Evolutionary conservation across 345 rosid species (phyloP).

Genomic region (Citrus reticulata): DNA sequence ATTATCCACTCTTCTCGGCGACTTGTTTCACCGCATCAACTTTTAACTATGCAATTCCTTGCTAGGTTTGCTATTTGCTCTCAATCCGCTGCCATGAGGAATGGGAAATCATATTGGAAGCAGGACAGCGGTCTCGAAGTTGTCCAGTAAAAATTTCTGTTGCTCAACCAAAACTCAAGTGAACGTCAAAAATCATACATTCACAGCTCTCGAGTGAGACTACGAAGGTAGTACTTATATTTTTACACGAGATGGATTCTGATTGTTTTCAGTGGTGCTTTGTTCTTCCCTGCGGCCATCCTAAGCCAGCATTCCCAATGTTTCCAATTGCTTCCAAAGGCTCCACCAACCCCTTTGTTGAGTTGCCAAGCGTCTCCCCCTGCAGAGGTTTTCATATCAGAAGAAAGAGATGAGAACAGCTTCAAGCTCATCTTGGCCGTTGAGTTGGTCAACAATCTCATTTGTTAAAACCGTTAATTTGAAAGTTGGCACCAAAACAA

Average conservation of each 20-base stretch:
- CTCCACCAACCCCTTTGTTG: slow-evolving; percentile 56
- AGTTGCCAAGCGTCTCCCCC: slow-evolving; percentile 77
- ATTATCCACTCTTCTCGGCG: neutral
- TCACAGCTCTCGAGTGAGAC: neutral
- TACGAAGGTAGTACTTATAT: neutral
- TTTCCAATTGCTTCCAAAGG: slow-evolving; percentile 70
- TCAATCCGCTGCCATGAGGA: neutral
- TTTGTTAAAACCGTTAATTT: neutral
- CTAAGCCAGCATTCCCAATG: slow-evolving; percentile 71
- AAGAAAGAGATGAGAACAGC: neutral
- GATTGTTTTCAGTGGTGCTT: slow-evolving; percentile 10
- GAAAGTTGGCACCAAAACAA: neutral
- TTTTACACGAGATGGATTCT: neutral
- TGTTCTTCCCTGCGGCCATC: slow-evolving; percentile 54
- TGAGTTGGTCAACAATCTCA: neutral
- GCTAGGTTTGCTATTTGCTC: neutral
- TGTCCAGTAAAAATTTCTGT: neutral
- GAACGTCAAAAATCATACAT: neutral
- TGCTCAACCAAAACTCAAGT: neutral
- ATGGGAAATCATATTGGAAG: neutral
- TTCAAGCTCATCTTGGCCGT: neutral
- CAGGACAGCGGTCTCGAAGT: neutral
- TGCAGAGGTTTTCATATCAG: slow-evolving; percentile 20
- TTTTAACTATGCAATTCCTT: neutral
- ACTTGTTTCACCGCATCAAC: neutral